Evolutionary conservation across 2,329 filamentous ascomycete species (phyloP), one percentile per base, ranked within the genome.

Genomic region (Penicillium glabrum): DNA sequence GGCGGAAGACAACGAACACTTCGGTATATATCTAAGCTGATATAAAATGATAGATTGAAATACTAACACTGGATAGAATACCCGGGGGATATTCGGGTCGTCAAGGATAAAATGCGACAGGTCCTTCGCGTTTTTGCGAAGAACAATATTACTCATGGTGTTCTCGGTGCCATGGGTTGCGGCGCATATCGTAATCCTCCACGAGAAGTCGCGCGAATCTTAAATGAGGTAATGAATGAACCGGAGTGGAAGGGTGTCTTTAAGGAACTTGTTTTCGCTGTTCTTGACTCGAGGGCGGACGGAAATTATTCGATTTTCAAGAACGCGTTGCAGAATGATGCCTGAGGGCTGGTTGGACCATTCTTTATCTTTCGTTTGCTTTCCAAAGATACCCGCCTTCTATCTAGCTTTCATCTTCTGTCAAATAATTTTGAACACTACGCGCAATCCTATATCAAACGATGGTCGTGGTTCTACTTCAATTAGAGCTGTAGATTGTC

Each of bases 151-250:
- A 52, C 56, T 13, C 52, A 59, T 35, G 60, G 56, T 1, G 83
- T 89, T 2, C 75, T 89, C 1, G 86, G 86, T 0, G 86, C 86
- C 0, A 66, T 89, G 53, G 86, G 86, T 0, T 89, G 86, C 61
- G 86, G 86, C 4, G 85, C 82, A 1, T 88, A 86, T 65, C 65
- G 64, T 0, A 87, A 88, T 65, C 86, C 86, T 10, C 77, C 77
- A 0, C 69, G 72, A 39, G 82, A 85, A 58, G 80, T 88, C 19
- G 85, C 82, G 2, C 56, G 69, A 31, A 85, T 83, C 60, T 89
- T 85, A 77, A 67, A 76, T 45, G 81, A 85, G 67, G 83, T 87
- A 31, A 69, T 88, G 53, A 53, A 63, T 21, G 84, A 88, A 67
- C 37, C 59, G 1, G 85, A 88, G 72, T 87, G 83, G 1, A 52